Base-by-base conservation (phyloP, 495 filamentous ascomycete genomes). In the Penicillium fimorum region DNA sequence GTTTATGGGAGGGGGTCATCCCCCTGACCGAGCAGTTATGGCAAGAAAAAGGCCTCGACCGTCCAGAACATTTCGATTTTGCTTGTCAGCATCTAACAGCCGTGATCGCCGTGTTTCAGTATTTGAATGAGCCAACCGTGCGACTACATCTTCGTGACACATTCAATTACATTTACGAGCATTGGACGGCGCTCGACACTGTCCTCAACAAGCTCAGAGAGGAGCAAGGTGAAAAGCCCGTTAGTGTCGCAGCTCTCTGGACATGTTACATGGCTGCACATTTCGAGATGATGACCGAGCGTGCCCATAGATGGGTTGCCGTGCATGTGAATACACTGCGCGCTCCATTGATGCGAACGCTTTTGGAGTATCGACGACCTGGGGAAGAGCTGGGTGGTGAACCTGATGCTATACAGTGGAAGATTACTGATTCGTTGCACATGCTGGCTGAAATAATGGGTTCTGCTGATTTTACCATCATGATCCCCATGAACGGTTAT, bases 1-100 rank as follows among this genome's bases (percentile, higher is more conserved):
- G 70, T 27, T 24, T 70, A 4, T 74, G 69, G 69, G 62, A 63
- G 29, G 73, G 73, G 7, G 62, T 74, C 18, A 35, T 59, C 1
- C 73, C 71, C 8, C n/a, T 74, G n/a, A 64, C 60, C 25, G 66
- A 70, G 20, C 58, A 64, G 43, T 50, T 66, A 43, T 76, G 73
- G 71, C 38, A 47, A 8, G 67, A 70, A 6, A 71, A 70, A 35
- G 55, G 56, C 1, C 66, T 76, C 4, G 52, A 74, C 35, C 29
- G 41, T 0, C 37, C 42, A 7, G 55, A 61, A 0, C 67, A 76
- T 10, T 69, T 74, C 15, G 67, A 68, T n/a, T n/a, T 64, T 29
- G 71, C 72, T 4, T 55, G 58, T 18, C 56, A 72, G 20, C 50
- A 71, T 41, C 50, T 75, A 0, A 50, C 66, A 0, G 55, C 66